Evolutionary conservation across 2,329 filamentous ascomycete species (phyloP).

Genomic region (Colletotrichum camelliae): DNA sequence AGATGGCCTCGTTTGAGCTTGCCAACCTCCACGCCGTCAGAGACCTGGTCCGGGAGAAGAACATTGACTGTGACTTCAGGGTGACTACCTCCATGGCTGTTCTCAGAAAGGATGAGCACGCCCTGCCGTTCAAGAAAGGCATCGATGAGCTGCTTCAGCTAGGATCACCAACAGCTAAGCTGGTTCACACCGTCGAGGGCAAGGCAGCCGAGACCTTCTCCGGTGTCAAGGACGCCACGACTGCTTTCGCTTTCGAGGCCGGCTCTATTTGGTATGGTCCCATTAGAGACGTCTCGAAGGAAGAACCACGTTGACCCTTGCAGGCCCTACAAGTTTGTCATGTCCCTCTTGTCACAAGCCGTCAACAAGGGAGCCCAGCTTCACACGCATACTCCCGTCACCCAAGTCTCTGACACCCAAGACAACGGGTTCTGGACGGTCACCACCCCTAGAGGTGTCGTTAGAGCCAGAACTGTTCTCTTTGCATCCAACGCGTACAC

Average conservation of each 20-base stretch:
- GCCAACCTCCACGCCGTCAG: conserved; percentile 18
- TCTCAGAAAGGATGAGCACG: background rate
- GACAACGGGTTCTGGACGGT: conserved; percentile 25
- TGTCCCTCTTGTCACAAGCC: conserved; percentile 51
- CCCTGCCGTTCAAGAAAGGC: conserved; percentile 26
- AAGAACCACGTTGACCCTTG: background rate
- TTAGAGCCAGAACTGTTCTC: conserved; percentile 59
- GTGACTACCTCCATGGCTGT: conserved; percentile 15
- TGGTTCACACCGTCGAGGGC: conserved; percentile 9
- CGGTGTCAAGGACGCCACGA: conserved; percentile 39
- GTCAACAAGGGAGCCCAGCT: conserved; percentile 33
- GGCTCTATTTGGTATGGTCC: conserved; percentile 43
- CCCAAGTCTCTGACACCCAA: conserved; percentile 17
- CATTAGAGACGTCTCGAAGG: background rate
- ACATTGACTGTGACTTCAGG: conserved; percentile 19
- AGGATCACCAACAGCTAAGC: conserved; percentile 9
- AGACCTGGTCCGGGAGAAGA: conserved; percentile 5
- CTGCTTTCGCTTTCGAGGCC: conserved; percentile 32
- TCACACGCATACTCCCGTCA: conserved; percentile 22
- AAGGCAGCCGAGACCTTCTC: conserved; percentile 36
- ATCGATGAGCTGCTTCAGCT: background rate
- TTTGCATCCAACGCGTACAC: conserved; percentile 74
- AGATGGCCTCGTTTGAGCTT: conserved; percentile 27
- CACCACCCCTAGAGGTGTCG: conserved; percentile 58
- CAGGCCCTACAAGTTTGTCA: conserved; percentile 61